Evolutionary conservation across 2,329 filamentous ascomycete genomes (phyloP).

Genomic region (Myriosclerotinia duriaeana): DNA sequence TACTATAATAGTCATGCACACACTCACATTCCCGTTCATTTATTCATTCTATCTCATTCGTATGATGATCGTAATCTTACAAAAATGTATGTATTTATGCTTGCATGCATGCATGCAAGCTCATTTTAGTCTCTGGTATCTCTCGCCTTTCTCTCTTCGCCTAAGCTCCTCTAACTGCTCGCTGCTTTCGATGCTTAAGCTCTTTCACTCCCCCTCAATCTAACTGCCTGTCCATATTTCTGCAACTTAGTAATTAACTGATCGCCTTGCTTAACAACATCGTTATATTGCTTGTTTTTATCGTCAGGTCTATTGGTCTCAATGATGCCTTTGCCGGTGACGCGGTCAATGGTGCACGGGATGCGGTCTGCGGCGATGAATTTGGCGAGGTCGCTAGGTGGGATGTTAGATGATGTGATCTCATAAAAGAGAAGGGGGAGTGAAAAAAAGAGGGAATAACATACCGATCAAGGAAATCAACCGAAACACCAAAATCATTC

Average conservation of each 20-base stretch:
- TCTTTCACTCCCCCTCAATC: conserved; percentile 90
- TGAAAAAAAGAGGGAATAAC: conserved; percentile 39
- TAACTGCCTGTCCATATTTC: conserved; percentile 96
- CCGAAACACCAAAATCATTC: conserved; percentile 91
- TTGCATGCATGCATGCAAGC: conserved; percentile 3
- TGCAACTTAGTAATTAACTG: conserved; percentile 98
- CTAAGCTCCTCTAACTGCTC: too few relatives aligned
- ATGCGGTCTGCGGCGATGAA: conserved; percentile 96
- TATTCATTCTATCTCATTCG: conserved; percentile 4
- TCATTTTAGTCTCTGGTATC: conserved; percentile 15
- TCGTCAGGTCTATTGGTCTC: conserved; percentile 97
- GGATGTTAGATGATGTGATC: not conserved
- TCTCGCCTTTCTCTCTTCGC: not conserved
- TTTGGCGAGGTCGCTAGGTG: conserved; percentile 78
- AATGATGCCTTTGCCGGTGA: conserved; percentile 93
- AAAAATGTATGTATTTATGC: conserved; percentile 13
- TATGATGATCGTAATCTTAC: conserved; percentile 16
- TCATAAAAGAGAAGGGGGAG: conserved; percentile 1
- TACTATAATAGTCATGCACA: not conserved
- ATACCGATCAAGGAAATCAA: conserved; percentile 93
- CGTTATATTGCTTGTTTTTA: conserved; percentile 99
- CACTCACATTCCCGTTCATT: not conserved
- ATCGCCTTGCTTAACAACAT: conserved; percentile 96
- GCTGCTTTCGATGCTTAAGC: conserved; percentile 44
- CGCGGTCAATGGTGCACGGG: conserved; percentile 94